A percentile compares a stretch with the other conserved stretches of the same genome.
Evolutionary conservation across 345 rosid genomes (phyloP).

Genomic region (Populus ilicifolia): DNA sequence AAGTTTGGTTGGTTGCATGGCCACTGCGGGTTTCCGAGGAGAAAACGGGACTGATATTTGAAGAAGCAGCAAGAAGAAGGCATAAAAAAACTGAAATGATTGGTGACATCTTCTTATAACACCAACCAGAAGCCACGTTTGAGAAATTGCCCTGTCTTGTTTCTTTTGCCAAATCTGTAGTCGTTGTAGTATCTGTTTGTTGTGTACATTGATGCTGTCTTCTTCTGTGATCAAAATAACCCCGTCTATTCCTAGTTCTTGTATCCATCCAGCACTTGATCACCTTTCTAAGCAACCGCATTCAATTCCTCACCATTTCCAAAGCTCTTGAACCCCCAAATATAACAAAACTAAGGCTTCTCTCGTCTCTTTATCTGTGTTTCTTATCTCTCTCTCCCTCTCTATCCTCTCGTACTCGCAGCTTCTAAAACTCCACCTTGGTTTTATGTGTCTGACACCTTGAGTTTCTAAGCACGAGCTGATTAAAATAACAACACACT

Average conservation of each 20-base stretch:
- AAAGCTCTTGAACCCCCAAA: slow-evolving; percentile 26
- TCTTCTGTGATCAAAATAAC: slow-evolving; percentile 47
- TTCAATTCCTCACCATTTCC: slow-evolving; percentile 46
- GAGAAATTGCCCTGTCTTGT: slow-evolving; percentile 30
- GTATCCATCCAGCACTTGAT: slow-evolving; percentile 36
- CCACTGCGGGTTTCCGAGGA: slow-evolving; percentile 32
- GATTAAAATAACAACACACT: slow-evolving; percentile 17
- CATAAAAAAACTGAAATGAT: slow-evolving; percentile 36
- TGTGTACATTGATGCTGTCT: slow-evolving; percentile 43
- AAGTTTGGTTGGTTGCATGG: slow-evolving; percentile 48
- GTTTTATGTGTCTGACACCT: slow-evolving; percentile 34
- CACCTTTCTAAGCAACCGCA: slow-evolving; percentile 36
- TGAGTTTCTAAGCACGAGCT: slow-evolving; percentile 27
- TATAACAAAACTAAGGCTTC: slow-evolving; percentile 1
- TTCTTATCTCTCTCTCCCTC: background rate
- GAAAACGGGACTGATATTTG: slow-evolving; percentile 38
- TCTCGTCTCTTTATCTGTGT: background rate
- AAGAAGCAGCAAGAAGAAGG: slow-evolving; percentile 45
- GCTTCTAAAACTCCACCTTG: slow-evolving; percentile 35
- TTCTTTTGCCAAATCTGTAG: slow-evolving; percentile 13
- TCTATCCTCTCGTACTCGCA: slow-evolving; percentile 18
- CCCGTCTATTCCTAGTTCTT: slow-evolving; percentile 49
- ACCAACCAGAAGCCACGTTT: slow-evolving; percentile 34
- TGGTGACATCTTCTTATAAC: slow-evolving; percentile 25
- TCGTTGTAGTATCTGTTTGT: background rate